Base-by-base conservation (phyloP, 352 stramenopile species). In the Phytopythium litorale region DNA sequence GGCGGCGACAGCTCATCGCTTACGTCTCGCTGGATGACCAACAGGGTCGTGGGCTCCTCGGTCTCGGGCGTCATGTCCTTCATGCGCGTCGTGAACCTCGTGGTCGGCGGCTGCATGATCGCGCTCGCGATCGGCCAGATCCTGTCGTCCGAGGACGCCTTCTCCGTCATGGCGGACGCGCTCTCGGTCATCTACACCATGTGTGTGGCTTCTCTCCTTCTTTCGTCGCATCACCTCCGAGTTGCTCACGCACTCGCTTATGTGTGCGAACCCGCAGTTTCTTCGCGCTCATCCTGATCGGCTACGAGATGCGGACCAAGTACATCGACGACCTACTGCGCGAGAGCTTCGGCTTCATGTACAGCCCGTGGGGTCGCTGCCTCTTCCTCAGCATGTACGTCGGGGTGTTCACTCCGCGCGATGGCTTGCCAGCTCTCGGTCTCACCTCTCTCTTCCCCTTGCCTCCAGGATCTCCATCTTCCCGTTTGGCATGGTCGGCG, bases 281-380 rank as follows among this genome's bases (percentile, higher is more conserved):
- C 63, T 95, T 95, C 60, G 86, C 80, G 45, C 65, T 93, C 57
- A 80, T 95, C 56, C 64, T 95, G 69, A 79, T 92, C 55, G 84
- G 81, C 58, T 95, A 95, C 62, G 86, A 95, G 74, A 73, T 92
- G 18, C 86, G 86, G 48, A 92, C 86, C 23, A 68, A 79, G 52
- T 70, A 68, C 57, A 74, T 92, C 38, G 86, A 95, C 63, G 64
- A 77, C 35, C 66, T 89, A 30, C 64, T 95, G 48, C 86, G 86
- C 53, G 77, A 78, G 40, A 91, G 81, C 75, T 95, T 92, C 45
- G 86, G 86, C 33, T 95, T 95, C 78, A 92, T 95, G 83, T 95
- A 95, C 78, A 95, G 81, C 55, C 84, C 86, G 8, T 95, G 84
- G 84, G 86, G 86, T 13, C 84, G 86, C 54, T 95, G 86, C 66